A percentile compares a stretch with the other conserved stretches of the same genome.
Conservation (phyloP, 257 asterid genomes). For the Solanum appendiculatum region DNA sequence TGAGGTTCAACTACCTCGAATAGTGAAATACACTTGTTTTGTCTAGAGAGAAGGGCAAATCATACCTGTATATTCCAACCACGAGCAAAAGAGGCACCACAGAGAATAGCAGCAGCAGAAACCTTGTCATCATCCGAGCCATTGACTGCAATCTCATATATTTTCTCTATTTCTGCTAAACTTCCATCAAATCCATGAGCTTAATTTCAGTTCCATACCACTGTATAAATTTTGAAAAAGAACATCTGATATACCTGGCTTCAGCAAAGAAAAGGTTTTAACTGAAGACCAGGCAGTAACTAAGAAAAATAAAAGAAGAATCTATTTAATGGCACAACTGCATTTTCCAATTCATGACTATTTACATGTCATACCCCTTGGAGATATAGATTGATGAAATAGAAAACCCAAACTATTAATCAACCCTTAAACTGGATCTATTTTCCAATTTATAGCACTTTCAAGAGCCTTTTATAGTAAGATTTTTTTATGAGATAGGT, state of each 20-base stretch:
- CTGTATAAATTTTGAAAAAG: conserved; percentile 6
- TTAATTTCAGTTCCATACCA: conserved; percentile 53
- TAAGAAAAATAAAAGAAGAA: neutral
- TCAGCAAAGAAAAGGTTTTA: conserved; percentile 11
- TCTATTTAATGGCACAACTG: neutral
- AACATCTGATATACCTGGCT: conserved; percentile 18
- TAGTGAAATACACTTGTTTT: neutral
- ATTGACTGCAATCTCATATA: conserved; percentile 77
- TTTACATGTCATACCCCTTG: neutral
- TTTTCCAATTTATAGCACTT: neutral
- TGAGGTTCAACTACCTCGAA: neutral
- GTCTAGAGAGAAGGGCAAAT: neutral
- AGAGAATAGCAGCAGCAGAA: conserved; percentile 82
- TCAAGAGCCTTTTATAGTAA: neutral
- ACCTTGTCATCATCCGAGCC: conserved; percentile 93
- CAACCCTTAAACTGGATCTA: neutral
- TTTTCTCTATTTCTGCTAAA: conserved; percentile 95
- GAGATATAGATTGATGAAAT: neutral
- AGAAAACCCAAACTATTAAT: neutral
- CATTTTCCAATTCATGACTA: neutral
- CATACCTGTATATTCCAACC: conserved; percentile 98
- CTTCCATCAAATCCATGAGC: conserved; percentile 67
- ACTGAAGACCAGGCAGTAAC: conserved; percentile 14
- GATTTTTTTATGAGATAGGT: neutral
- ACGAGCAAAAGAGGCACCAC: conserved; percentile 92